Evolutionary conservation across 2,329 filamentous ascomycete genomes (phyloP).

Genomic region (Thermoascus crustaceus): DNA sequence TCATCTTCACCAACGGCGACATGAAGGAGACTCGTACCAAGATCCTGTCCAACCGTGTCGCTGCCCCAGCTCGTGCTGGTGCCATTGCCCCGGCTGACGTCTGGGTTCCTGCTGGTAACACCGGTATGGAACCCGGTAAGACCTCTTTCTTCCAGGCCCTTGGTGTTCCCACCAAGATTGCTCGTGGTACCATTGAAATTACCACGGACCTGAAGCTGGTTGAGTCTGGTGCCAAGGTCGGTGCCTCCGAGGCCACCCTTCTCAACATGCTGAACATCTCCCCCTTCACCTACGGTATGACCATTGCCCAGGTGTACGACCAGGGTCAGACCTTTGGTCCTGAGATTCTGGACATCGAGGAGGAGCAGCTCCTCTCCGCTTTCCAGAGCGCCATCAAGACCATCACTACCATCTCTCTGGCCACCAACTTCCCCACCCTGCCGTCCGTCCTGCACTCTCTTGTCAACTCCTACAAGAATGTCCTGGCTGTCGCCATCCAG

Average conservation of each 20-base stretch:
- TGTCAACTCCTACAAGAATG: constrained; percentile 98
- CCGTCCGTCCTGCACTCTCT: constrained; percentile 94
- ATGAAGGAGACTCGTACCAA: constrained; percentile 88
- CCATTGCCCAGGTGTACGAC: constrained; percentile 93
- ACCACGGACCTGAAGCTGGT: constrained; percentile 96
- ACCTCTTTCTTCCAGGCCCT: constrained; percentile 99
- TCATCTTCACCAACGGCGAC: constrained; percentile 98
- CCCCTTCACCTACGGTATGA: constrained; percentile 99
- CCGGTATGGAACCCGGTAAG: constrained; percentile 99
- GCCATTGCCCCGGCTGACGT: constrained; percentile 90
- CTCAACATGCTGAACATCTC: constrained; percentile 99
- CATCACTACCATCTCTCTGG: constrained; percentile 85
- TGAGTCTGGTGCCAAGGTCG: constrained; percentile 87
- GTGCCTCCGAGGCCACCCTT: constrained; percentile 95
- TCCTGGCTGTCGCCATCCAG: constrained; percentile 73
- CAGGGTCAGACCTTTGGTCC: constrained; percentile 86
- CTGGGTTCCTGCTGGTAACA: constrained; percentile 95
- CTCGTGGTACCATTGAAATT: constrained; percentile 99
- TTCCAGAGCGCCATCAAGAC: constrained; percentile 75
- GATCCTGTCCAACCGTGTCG: constrained; percentile 94
- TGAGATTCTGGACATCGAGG: constrained; percentile 82
- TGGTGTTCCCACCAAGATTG: constrained; percentile 99
- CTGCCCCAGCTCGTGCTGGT: constrained; percentile 95
- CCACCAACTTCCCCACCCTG: constrained; percentile 88
- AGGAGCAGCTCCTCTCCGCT: constrained; percentile 82